Evolutionary conservation across 2,329 filamentous ascomycete species (phyloP).

Genomic region (Cadophora luteo-olivacea): DNA sequence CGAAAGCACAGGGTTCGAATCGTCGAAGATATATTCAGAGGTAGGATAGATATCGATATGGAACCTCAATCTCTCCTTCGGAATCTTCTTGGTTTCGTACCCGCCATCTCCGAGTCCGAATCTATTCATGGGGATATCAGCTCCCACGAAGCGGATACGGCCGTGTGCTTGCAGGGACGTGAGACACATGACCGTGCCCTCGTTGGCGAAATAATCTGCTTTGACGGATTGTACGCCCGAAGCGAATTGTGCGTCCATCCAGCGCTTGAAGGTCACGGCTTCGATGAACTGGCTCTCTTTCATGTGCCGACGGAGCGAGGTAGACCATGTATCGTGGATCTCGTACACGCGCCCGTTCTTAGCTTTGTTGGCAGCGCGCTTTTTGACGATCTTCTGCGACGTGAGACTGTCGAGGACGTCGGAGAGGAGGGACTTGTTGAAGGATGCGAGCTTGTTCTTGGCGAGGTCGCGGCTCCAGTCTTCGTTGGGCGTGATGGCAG

Average conservation of each 20-base stretch:
- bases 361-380: constrained; percentile 64
- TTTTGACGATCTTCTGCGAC: constrained; percentile 53
- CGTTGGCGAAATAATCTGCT: constrained; percentile 62
- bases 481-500: constrained; percentile 59
- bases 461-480: constrained; percentile 57
- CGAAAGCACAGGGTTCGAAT: constrained; percentile 53
- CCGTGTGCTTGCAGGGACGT: constrained; percentile 68
- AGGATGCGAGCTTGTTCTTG: constrained; percentile 52
- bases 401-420: constrained; percentile 37
- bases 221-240: constrained; percentile 42
- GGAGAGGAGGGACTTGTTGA: constrained; percentile 30
- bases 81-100: constrained; percentile 73
- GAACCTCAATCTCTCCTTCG: constrained; percentile 71
- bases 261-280: constrained; percentile 64
- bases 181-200: constrained; percentile 71
- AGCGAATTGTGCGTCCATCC: constrained; percentile 59
- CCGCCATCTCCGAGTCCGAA: constrained; percentile 75
- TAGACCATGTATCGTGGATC: constrained; percentile 64
- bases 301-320: constrained; percentile 62
- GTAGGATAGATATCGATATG: constrained; percentile 66
- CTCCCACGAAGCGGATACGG: constrained; percentile 58
- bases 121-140: constrained; percentile 65
- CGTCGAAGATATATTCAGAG: constrained; percentile 60
- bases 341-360: constrained; percentile 66
- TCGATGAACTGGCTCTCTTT: constrained; percentile 61